Percentiles rank a stretch among this genome's conserved stretches.
Evolutionary conservation across 2,329 filamentous ascomycete genomes (phyloP).

Genomic region (Penicillium sp.): DNA sequence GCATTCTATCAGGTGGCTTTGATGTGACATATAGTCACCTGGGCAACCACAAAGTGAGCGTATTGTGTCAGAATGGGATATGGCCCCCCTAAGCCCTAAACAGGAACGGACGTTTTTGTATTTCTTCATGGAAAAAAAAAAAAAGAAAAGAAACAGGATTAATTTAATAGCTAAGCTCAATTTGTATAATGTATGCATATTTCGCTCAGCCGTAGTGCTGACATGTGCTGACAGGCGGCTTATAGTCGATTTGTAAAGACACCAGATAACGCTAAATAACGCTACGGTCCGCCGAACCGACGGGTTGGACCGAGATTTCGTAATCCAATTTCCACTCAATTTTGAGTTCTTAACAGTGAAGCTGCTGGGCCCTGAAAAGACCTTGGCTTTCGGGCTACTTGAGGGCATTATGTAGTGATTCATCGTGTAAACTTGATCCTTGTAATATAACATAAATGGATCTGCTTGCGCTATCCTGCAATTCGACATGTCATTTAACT

Average conservation of each 20-base stretch:
- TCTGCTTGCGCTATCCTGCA: neutral
- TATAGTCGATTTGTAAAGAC: constrained; percentile 6
- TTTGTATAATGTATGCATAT: neutral
- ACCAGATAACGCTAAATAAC: neutral
- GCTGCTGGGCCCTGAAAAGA: neutral
- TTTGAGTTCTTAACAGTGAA: neutral
- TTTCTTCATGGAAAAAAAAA: neutral
- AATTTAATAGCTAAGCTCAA: neutral
- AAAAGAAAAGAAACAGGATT: too few relatives aligned
- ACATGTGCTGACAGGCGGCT: constrained; percentile 8
- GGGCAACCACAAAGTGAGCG: too few relatives aligned
- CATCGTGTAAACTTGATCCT: neutral
- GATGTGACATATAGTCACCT: too few relatives aligned
- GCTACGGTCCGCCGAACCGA: neutral
- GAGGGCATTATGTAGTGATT: neutral
- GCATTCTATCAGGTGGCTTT: too few relatives aligned
- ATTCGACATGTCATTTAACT: neutral
- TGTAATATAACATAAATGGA: too few relatives aligned
- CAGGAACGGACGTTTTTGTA: too few relatives aligned
- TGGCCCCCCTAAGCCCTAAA: too few relatives aligned
- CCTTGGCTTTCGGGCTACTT: neutral
- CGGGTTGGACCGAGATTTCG: too few relatives aligned
- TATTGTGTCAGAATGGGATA: too few relatives aligned
- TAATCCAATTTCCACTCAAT: neutral
- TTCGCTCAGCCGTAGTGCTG: neutral